Evolutionary conservation across 768 basidiomycete genomes (phyloP), one percentile per base, ranked within the genome.

Genomic region (Strobilomyces echinocephalus): DNA sequence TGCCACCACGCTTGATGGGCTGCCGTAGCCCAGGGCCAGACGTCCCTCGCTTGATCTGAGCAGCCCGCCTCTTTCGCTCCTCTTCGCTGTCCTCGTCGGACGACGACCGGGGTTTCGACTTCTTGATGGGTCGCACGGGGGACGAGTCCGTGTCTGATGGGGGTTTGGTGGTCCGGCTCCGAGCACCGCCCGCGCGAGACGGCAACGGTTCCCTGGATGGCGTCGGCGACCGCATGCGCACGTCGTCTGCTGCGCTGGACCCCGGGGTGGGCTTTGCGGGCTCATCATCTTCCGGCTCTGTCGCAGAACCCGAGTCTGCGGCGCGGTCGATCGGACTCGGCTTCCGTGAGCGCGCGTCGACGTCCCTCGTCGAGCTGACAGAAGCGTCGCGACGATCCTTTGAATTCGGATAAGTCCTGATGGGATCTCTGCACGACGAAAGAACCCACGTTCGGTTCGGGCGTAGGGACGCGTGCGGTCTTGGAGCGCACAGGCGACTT

Each of bases 1-100:
- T 87, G 30, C 83, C 86, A 34, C 85, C 85, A 59, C 88, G 80
- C 70, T 84, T 89, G 56, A 90, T 74, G 5, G 88, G 88, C 60
- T 91, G 88, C 60, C 82, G 79, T 41, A 82, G 75, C 38, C 83
- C 83, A 50, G 82, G 74, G 55, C 75, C 74, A 46, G 68, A 60
- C 45, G 63, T 58, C 41, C 74, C 76, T 54, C 68, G 69, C 56
- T 71, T 80, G 49, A 74, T 66, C 59, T 71, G 73, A 45, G 75
- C 69, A 21, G 74, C 66, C 31, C 69, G 69, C 47, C 67, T 74
- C 65, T 73, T 79, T 33, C 74, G 74, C 35, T 78, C 81, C 20
- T 71, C 74, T 57, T 83, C 84, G 61, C 83, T 86, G 61, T 85
- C 83, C 46, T 79, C 79, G 50, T 82, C 80, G 54, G 76, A 77